Evolutionary conservation across 2,329 filamentous ascomycete species (phyloP).

Genomic region (Colletotrichum phormii): DNA sequence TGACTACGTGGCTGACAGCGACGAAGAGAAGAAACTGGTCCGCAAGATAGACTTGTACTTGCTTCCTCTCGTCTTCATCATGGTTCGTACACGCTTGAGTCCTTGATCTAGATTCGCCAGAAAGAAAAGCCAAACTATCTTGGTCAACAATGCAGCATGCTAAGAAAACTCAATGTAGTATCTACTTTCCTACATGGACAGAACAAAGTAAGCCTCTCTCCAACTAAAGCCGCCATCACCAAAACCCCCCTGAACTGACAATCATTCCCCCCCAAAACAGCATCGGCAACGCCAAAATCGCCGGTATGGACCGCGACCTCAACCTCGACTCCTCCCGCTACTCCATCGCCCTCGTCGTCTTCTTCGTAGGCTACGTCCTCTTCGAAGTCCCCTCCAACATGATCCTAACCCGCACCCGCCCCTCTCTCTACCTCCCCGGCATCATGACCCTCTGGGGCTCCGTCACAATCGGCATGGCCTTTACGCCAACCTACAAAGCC

Average conservation of each 20-base stretch:
- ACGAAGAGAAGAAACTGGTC: constrained; percentile 48
- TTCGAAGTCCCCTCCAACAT: constrained; percentile 75
- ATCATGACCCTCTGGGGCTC: constrained; percentile 69
- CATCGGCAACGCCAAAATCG: constrained; percentile 67
- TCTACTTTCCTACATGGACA: constrained; percentile 69
- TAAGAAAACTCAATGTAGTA: constrained; percentile 41
- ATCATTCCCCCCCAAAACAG: constrained; percentile 44
- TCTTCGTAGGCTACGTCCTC: constrained; percentile 77
- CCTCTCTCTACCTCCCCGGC: constrained; percentile 72
- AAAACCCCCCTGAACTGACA: neutral
- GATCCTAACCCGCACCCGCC: constrained; percentile 71
- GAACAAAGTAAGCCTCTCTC: constrained; percentile 55
- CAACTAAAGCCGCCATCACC: neutral
- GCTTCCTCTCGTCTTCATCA: constrained; percentile 64
- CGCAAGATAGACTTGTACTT: constrained; percentile 54
- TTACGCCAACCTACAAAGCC: constrained; percentile 41
- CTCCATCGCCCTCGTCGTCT: constrained; percentile 69
- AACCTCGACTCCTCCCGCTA: constrained; percentile 70
- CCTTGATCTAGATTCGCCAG: no score
- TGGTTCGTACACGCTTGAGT: neutral
- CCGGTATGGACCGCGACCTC: constrained; percentile 55
- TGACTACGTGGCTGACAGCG: constrained; percentile 43
- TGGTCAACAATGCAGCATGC: no score
- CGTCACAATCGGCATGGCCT: constrained; percentile 45
- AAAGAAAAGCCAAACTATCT: no score